Percentiles rank a stretch among this genome's conserved stretches.
These are phyloP conservation scores for Phenoliferia sp. DNA, from an alignment of 1,284 basidiomycete species.

Conservation along the genomic window DNA sequence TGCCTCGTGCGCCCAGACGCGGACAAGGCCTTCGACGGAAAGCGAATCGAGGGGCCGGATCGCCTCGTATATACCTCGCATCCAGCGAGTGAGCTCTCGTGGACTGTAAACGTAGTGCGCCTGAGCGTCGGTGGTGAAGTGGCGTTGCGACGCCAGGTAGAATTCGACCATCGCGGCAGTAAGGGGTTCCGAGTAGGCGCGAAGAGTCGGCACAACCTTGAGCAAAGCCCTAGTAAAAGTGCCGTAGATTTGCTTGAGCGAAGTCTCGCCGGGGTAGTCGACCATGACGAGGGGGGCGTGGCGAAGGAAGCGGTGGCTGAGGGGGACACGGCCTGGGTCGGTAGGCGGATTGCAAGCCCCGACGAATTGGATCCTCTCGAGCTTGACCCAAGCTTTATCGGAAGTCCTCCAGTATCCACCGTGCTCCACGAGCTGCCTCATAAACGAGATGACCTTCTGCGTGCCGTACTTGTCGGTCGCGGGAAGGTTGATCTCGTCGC, in stretches of 20 bases:
- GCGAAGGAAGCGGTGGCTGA: constrained; percentile 92
- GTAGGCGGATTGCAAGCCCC: constrained; percentile 99
- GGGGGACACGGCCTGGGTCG: constrained; percentile 98
- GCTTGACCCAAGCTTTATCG: constrained; percentile 94
- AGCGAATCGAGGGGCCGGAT: constrained; percentile 87
- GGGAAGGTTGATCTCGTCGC: constrained; percentile 98
- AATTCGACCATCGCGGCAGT: constrained; percentile 97
- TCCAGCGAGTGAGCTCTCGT: constrained; percentile 97
- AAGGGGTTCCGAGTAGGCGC: constrained; percentile 87
- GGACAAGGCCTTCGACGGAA: constrained; percentile 87
- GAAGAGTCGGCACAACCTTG: constrained; percentile 89
- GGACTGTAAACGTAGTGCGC: constrained; percentile 99
- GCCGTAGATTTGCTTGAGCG: constrained; percentile 96
- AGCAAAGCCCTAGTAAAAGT: constrained; percentile 97
- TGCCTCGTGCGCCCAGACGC: constrained; percentile 98
- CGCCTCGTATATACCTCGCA: constrained; percentile 94
- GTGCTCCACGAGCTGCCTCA: constrained; percentile 92
- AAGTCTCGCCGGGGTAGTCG: constrained; percentile 95
- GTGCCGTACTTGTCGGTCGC: constrained; percentile 98
- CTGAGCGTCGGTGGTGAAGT: constrained; percentile 91
- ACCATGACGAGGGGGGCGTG: constrained; percentile 99
- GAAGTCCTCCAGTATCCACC: constrained; percentile 92
- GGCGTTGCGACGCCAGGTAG: constrained; percentile 87
- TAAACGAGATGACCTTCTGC: constrained; percentile 95
- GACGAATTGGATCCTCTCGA: constrained; percentile 98